Evolutionary conservation across 2,329 filamentous ascomycete species (phyloP), one percentile per base, ranked within the genome.

Genomic region (Ascochyta clinopodiicola): DNA sequence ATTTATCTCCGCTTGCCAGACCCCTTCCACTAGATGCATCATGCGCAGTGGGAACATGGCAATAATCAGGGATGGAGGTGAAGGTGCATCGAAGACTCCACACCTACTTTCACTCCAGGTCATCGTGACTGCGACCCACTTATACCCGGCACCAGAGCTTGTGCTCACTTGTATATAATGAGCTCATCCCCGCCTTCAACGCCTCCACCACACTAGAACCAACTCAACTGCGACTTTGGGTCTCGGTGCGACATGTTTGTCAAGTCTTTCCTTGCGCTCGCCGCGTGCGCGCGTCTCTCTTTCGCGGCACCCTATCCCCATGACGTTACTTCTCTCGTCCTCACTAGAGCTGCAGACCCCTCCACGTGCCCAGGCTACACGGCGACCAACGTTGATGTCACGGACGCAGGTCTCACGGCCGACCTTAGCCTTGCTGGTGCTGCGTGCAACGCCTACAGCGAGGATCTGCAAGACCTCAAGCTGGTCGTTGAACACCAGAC

Each of bases 351-450:
- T 17, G 52, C 43, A 2, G 55, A 57, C 74, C 13, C 82, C 79
- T 21, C 84, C 68, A 47, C 84, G 36, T 92, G 89, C 66, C 87
- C 88, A 0, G 89, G 89, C 13, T 92, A 92, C 76, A 80, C 70
- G 25, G 88, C 88, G 2, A 83, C 81, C 17, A 85, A 88, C 68
- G 79, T 91, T 13, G 72, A 78, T 46, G 74, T 80, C 45, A 83
- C 78, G 0, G 68, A 73, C 32, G 79, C 77, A 44, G 85, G 85
- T 8, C 77, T 95, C 48, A 89, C 84, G 1, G 92, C 91, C 1
- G 82, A 89, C 60, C 79, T 96, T 43, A 81, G 76, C 2, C 82
- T 96, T 10, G 88, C 88, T 7, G 91, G 90, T 0, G 67, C 79
- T 9, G 80, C 88, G 6, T 88, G 86, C 72, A 84, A 87, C 66